phyloP scores from a whole-genome alignment of 148 eudicot species.

The Amaranthus palmeri region DNA sequence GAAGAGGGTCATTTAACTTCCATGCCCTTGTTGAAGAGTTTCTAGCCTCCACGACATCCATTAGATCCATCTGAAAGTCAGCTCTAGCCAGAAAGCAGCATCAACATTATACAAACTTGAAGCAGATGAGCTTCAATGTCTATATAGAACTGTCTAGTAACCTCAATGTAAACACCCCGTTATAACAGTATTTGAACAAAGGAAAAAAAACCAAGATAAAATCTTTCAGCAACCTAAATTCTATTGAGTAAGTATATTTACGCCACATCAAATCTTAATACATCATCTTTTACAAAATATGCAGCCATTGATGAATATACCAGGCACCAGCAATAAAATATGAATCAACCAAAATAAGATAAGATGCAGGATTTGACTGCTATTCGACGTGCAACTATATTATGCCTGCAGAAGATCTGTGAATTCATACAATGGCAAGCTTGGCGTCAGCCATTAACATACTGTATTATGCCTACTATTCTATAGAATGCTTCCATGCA shows the following conservation, averaged over 20 bases:
- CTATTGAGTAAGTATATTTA: neutral
- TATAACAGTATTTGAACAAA: neutral
- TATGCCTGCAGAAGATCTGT: too few relatives aligned
- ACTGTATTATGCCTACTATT: neutral
- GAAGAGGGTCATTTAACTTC: neutral
- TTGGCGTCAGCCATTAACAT: neutral
- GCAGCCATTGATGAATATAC: neutral
- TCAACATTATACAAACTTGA: neutral
- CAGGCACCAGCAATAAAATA: neutral
- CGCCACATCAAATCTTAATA: neutral
- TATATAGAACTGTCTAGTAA: neutral
- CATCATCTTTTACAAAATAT: neutral
- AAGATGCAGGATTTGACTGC: neutral
- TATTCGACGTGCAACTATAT: neutral
- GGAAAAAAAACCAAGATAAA: neutral
- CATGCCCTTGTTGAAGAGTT: neutral
- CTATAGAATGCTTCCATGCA: neutral
- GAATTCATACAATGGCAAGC: neutral
- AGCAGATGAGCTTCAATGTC: neutral
- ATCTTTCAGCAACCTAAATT: neutral
- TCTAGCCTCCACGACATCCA: neutral
- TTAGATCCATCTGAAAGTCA: neutral
- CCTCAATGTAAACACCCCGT: conserved; percentile 2
- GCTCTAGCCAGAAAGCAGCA: neutral
- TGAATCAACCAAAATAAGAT: neutral